Conservation (phyloP, 169 alveolate genomes). For the Amoebophrya sp. region DNA sequence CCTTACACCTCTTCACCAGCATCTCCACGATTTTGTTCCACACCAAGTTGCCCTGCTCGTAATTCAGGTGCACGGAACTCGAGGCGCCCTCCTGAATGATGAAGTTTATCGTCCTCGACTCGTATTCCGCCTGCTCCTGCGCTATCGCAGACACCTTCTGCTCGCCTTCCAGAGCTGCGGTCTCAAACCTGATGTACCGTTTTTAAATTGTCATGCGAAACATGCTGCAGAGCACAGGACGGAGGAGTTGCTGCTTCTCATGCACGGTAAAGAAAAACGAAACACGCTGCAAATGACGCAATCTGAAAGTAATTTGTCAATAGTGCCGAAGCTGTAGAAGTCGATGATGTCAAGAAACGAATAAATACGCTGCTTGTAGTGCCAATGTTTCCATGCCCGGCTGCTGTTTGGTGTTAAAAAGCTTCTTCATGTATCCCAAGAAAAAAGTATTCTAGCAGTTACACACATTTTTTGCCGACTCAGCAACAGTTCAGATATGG, state of each 20-base stretch:
- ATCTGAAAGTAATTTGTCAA: too few relatives aligned
- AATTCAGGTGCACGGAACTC: neutral
- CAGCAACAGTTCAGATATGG: too few relatives aligned
- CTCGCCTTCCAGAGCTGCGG: neutral
- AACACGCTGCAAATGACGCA: too few relatives aligned
- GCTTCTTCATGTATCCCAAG: too few relatives aligned
- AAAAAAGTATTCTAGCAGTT: too few relatives aligned
- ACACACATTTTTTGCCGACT: too few relatives aligned
- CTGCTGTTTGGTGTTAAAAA: neutral
- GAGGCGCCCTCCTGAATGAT: neutral
- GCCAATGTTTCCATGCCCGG: neutral
- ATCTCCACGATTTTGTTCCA: neutral
- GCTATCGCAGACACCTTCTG: neutral
- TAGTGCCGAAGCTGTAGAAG: too few relatives aligned
- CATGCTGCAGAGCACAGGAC: too few relatives aligned
- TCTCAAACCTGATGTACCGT: neutral
- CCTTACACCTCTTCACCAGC: neutral
- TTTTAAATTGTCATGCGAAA: too few relatives aligned
- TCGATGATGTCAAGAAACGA: too few relatives aligned
- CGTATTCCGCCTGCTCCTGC: neutral
- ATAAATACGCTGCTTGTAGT: neutral
- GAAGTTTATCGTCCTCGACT: neutral
- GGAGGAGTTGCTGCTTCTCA: too few relatives aligned
- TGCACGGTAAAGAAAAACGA: too few relatives aligned
- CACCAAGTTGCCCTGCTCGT: neutral